Base-by-base conservation (phyloP, 768 basidiomycete species). In the Brasilioporus rufonigricans region DNA sequence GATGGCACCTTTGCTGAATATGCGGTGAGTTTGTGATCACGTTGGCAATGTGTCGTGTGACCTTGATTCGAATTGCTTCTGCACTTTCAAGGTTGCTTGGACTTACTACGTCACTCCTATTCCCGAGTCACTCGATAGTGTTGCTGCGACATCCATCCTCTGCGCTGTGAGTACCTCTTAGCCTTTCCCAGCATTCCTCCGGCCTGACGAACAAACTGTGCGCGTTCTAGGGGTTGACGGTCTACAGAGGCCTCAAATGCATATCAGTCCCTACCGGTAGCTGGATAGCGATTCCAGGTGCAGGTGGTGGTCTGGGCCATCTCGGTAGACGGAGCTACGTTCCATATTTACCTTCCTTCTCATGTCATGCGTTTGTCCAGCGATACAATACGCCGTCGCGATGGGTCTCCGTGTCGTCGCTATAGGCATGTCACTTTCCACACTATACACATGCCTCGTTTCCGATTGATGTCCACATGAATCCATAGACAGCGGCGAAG, bases 201-300 rank as follows among this genome's bases (percentile, higher is more conserved):
- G n/a, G n/a, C 18, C 11, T 31, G 16, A 56, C n/a, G 16, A n/a
- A 16, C 13, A 35, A 40, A 18, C 3, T 4, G 18, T 6, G 12
- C 16, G 9, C 11, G 12, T 27, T 46, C n/a, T 16, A 46, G 45
- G 45, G 45, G 4, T 13, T 46, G 12, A 33, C 93, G 3, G 89
- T 90, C 2, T 95, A 92, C 65, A 86, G 89, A 54, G 93, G 91
- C 0, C 73, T 95, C 61, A 94, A 93, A 70, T 78, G 87, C 67
- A 80, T 82, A 48, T 73, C 80, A 50, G 78, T 83, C 8, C 76
- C 71, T 27, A 79, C 84, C 9, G 88, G 91, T 29, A 83, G 95
- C 52, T 90, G 84, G 83, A 75, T 91, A 56, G 86, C 84, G 21
- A 73, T 93, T 44, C 84, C 87, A 12, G 89, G 89, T 41, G 89